Percentiles rank a stretch among this genome's conserved stretches.
Conservation (phyloP, 1,284 basidiomycete species). For the Phellinidium pouzarii region DNA sequence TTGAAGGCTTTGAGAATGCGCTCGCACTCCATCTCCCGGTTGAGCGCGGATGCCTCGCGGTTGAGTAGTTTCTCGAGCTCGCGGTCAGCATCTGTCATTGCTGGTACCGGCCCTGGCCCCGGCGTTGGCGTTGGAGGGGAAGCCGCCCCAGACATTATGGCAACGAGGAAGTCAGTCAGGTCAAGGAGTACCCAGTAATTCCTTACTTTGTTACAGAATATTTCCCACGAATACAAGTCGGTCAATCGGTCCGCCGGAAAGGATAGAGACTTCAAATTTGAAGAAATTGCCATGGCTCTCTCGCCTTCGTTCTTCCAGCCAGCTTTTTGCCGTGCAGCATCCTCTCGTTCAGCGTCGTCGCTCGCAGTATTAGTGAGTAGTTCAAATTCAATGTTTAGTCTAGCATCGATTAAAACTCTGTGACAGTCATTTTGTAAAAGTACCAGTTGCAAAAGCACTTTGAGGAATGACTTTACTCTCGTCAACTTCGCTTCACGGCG, state of each 20-base stretch:
- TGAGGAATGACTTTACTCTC: neutral
- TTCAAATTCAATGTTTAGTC: too few species aligned
- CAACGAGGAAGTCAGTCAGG: neutral
- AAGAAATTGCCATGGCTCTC: too few species aligned
- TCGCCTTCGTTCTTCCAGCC: constrained; percentile 8
- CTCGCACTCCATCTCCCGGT: constrained; percentile 79
- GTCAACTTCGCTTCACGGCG: constrained; percentile 1
- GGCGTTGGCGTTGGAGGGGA: neutral
- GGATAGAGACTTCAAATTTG: neutral
- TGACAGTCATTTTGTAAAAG: too few species aligned
- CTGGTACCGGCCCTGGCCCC: neutral
- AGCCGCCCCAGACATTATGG: constrained; percentile 3
- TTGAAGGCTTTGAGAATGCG: constrained; percentile 80
- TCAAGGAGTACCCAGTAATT: too few species aligned
- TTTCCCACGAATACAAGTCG: constrained; percentile 9
- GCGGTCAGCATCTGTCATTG: constrained; percentile 38
- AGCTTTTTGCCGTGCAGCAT: neutral
- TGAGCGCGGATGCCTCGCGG: constrained; percentile 75
- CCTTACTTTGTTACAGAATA: neutral
- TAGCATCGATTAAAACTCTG: too few species aligned
- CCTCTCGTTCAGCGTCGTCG: neutral
- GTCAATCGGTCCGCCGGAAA: neutral
- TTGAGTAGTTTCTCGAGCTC: constrained; percentile 72
- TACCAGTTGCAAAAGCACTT: neutral
- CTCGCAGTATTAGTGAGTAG: constrained; percentile 1